A percentile compares a stretch with the other conserved stretches of the same genome.
Evolutionary conservation across 129 eudicot genomes (phyloP).

Genomic region (sunflower (Helianthus annuus)): DNA sequence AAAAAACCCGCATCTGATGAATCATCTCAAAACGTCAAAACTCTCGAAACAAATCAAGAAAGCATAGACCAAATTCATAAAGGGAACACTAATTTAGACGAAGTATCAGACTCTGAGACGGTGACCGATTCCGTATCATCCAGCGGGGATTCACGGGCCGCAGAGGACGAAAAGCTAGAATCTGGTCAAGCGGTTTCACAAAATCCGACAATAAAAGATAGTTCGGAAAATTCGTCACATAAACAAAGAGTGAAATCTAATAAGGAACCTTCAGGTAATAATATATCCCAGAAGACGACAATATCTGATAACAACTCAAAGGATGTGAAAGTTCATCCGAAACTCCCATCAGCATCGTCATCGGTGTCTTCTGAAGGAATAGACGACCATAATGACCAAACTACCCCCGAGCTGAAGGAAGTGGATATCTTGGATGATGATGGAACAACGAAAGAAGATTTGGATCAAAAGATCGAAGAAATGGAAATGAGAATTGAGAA

Average conservation of each 20-base stretch:
- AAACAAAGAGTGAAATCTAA: conserved; percentile 43
- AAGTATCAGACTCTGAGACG: conserved; percentile 81
- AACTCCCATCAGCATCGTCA: conserved; percentile 63
- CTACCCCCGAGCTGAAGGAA: conserved; percentile 44
- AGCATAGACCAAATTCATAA: conserved; percentile 33
- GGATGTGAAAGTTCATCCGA: conserved; percentile 61
- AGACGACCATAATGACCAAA: conserved; percentile 44
- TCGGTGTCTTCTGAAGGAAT: conserved; percentile 67
- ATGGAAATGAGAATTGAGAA: conserved; percentile 80
- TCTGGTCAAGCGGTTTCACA: conserved; percentile 40
- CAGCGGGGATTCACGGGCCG: conserved; percentile 62
- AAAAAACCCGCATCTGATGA: conserved; percentile 30
- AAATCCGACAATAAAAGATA: conserved; percentile 34
- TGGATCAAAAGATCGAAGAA: conserved; percentile 60
- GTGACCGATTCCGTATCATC: conserved; percentile 78
- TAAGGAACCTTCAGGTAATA: conserved; percentile 32
- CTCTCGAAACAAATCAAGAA: conserved; percentile 20
- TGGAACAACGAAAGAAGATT: conserved; percentile 50
- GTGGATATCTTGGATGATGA: conserved; percentile 48
- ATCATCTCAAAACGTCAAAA: conserved; percentile 20
- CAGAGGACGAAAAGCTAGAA: conserved; percentile 71
- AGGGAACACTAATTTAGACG: conserved; percentile 45
- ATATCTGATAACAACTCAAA: conserved; percentile 44
- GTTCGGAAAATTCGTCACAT: conserved; percentile 29
- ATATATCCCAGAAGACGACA: conserved; percentile 41